Percentiles rank a stretch among this genome's conserved stretches.
phyloP scores from a whole-genome alignment of 148 eudicot genomes.

The Camellia sinensis region DNA sequence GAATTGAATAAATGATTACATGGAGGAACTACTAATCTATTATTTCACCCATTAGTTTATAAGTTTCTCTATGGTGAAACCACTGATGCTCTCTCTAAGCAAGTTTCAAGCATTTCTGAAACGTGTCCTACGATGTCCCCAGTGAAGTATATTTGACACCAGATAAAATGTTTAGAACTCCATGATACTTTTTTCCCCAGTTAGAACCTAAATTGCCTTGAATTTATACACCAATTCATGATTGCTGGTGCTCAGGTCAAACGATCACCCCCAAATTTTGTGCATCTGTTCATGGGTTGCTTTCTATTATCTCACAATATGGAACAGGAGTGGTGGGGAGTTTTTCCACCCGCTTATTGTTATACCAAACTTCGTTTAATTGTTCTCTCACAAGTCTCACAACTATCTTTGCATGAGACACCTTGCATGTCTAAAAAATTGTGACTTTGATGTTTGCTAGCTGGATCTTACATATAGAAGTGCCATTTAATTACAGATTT shows the following conservation, averaged over 20 bases:
- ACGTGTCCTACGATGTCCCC: not conserved
- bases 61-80: not conserved
- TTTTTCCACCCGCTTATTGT: too few relatives aligned
- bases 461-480: not conserved
- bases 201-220: too few relatives aligned
- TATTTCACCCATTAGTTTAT: not conserved
- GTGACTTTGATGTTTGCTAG: not conserved
- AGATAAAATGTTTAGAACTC: too few relatives aligned
- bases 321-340: too few relatives aligned
- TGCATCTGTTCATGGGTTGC: too few relatives aligned
- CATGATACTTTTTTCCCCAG: too few relatives aligned
- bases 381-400: not conserved
- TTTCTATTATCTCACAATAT: too few relatives aligned
- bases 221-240: too few relatives aligned
- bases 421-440: not conserved
- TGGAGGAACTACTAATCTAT: not conserved
- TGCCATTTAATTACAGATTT: conserved; percentile 31
- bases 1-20: not conserved
- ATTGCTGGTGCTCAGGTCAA: too few relatives aligned
- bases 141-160: too few relatives aligned
- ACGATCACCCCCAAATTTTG: too few relatives aligned
- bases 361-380: too few relatives aligned
- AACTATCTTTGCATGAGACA: not conserved
- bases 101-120: not conserved
- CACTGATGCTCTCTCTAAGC: not conserved